Evolutionary conservation across 179 eudicot species (phyloP), one percentile per base, ranked within the genome.

Genomic region (Monotropa hypopitys): DNA sequence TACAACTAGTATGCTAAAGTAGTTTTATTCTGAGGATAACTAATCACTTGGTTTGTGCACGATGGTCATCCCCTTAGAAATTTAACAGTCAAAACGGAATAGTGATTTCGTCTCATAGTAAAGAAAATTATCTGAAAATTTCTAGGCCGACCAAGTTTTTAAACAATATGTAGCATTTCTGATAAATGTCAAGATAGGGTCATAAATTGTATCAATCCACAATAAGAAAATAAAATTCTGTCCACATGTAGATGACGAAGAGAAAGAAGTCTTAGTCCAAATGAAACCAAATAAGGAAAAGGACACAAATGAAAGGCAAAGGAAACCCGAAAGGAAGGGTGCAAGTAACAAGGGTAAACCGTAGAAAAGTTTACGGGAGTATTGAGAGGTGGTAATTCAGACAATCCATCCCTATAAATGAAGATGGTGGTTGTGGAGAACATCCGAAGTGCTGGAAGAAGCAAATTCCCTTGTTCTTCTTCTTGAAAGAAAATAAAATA

Each of bases 301-400:
- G 63, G 62, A 10, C 16, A 8, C 8, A 21, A 57, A n/a, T n/a
- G n/a, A 28, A 50, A 72, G 56, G 11, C 40, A 30, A 56, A 56
- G 80, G 76, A 70, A 20, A 70, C 18, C 18, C 76, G 69, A 56
- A 57, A 71, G 11, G 46, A 35, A 70, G 70, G 76, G 80, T 38
- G n/a, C 57, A 70, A 45, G 43, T 28, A 11, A 23, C 43, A 56
- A 70, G 75, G 75, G 69, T 33, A 33, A 43, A 54, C 53, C 70
- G 18, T 6, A 42, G 80, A 70, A 54, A 11, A 16, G 12, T 56
- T 56, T 56, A 12, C 38, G 49, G 66, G 8, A 38, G 67, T 10
- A 10, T n/a, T 54, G 47, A 38, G 32, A 7, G 76, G 76, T 21
- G 6, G 21, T 12, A 57, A 57, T 54, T 56, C 47, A 57, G 21